Evolutionary conservation across 2,329 filamentous ascomycete genomes (phyloP), one percentile per base, ranked within the genome.

Genomic region (Fusarium luffae): DNA sequence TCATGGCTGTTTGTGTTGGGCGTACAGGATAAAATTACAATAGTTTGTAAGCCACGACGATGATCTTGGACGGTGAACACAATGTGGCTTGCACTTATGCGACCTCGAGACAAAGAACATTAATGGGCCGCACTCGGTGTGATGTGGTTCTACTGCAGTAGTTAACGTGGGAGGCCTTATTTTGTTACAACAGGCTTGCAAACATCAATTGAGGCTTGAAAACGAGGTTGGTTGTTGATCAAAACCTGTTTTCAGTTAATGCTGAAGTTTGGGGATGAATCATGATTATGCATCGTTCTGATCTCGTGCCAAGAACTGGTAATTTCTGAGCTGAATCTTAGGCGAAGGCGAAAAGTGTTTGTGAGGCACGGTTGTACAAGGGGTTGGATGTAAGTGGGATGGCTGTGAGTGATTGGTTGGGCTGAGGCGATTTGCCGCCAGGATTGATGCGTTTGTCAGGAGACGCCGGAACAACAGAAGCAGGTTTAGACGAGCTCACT

Each of bases 11-110:
- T 4, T 11, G 2, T 37, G 18, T n/a, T 37, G 34, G 34, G 10
- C 34, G 3, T 37, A 37, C 18, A 37, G 0, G 0, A 7, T 1
- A 7, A 7, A 12, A n/a, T 37, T 11, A 0, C 34, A 37, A 3
- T 37, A 37, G 34, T n/a, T 37, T 2, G 21, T 5, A 13, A 50
- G 47, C 30, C 30, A 37, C 30, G 16, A 13, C 13, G 34, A 28
- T 21, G 32, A 27, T 52, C 34, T 52, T 27, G 12, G 18, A 27
- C 49, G 34, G 49, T 52, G 23, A 42, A 8, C 13, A 28, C 41
- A 3, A 18, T 8, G 23, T 52, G 49, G 49, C 49, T 52, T 52
- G 23, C 18, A 28, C 23, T 28, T 28, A 42, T 52, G 49, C 18
- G 13, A 42, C 32, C 10, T n/a, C 8, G 1, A 21, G 16, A 42